Conservation (phyloP, 2,329 filamentous ascomycete species). For the Leptographium flavum region DNA sequence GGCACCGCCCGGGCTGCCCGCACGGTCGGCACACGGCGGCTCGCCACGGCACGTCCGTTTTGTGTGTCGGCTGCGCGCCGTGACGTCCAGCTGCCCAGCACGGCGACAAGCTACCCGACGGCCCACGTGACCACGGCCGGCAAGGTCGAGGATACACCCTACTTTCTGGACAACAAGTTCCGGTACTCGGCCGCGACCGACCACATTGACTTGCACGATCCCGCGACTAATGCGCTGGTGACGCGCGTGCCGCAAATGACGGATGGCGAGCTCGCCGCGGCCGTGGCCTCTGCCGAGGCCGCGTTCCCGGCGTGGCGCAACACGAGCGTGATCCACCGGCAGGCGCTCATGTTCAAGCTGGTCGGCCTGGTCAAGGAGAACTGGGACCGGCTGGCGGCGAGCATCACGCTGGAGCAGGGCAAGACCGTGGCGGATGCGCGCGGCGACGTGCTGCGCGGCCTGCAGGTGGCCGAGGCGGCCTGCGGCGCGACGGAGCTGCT, state of each 20-base stretch:
- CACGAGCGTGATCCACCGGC: slow-evolving; percentile 57
- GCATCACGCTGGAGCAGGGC: slow-evolving; percentile 77
- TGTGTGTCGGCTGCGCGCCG: slow-evolving; percentile 35
- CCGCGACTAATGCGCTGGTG: slow-evolving; percentile 73
- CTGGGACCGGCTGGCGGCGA: slow-evolving; percentile 72
- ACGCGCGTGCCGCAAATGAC: slow-evolving; percentile 75
- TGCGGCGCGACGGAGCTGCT: slow-evolving; percentile 69
- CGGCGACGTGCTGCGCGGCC: slow-evolving; percentile 66
- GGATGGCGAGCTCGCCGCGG: slow-evolving; percentile 59
- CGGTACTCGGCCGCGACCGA: slow-evolving; percentile 50
- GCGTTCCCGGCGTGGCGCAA: slow-evolving; percentile 62
- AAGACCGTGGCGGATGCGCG: slow-evolving; percentile 76
- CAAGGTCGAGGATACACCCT: slow-evolving; percentile 56
- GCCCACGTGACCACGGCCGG: slow-evolving; percentile 50
- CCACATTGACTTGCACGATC: slow-evolving; percentile 71
- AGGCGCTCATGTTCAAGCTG: slow-evolving; percentile 82
- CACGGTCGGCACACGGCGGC: background rate
- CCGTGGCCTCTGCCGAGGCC: slow-evolving; percentile 60
- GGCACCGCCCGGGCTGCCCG: slow-evolving; percentile 11
- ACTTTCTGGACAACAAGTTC: slow-evolving; percentile 74
- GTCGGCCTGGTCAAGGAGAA: slow-evolving; percentile 67
- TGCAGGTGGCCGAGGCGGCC: slow-evolving; percentile 75
- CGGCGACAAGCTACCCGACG: slow-evolving; percentile 49
- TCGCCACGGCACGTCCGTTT: background rate
- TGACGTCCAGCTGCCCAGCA: slow-evolving; percentile 32